Evolutionary conservation across 768 basidiomycete species (phyloP), one percentile per base, ranked within the genome.

Genomic region (Leccinum arenicola): DNA sequence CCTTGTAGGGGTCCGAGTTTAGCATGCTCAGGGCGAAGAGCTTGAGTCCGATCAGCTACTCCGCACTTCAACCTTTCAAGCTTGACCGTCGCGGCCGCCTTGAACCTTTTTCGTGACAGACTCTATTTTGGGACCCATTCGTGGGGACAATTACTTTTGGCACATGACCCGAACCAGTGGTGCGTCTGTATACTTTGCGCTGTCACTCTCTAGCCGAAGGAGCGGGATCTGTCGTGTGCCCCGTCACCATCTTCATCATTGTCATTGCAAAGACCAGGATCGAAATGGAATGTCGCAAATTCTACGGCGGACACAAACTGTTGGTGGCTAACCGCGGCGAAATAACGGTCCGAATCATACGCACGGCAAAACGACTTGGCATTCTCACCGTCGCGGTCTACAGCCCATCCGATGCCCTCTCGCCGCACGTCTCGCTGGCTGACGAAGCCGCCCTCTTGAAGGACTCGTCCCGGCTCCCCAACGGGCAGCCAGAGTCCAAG

Each of bases 241-340:
- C n/a, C 10, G 43, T 43, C 38, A 43, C 9, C n/a, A 21, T 45
- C 43, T 21, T 45, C 43, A 45, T 12, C 43, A 45, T 14, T 15
- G n/a, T 17, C 57, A 40, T 36, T 7, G 31, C 27, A n/a, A 27
- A 25, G 27, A 50, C 45, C 7, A 17, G 19, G 25, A 25, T 48
- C 45, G 49, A 52, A 8, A 64, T 64, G 70, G 31, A 52, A 3
- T 61, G 56, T 50, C 63, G 59, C 43, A 12, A 51, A 35, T 38
- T 61, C 17, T 70, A 70, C 35, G 55, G 63, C 3, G 52, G 60
- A n/a, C 80, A 84, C 61, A 85, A 80, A 61, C 74, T 88, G 0
- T 78, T 89, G 60, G 75, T 90, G 59, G 86, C 85, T 19, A 89
- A 90, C 69, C 83, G 87, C 25, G 88, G 87, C 45, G 88, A 90